A percentile compares a stretch with the other conserved stretches of the same genome.
phyloP scores from a whole-genome alignment of 1,139 yeast species.

The Hansenula lynferdii region DNA sequence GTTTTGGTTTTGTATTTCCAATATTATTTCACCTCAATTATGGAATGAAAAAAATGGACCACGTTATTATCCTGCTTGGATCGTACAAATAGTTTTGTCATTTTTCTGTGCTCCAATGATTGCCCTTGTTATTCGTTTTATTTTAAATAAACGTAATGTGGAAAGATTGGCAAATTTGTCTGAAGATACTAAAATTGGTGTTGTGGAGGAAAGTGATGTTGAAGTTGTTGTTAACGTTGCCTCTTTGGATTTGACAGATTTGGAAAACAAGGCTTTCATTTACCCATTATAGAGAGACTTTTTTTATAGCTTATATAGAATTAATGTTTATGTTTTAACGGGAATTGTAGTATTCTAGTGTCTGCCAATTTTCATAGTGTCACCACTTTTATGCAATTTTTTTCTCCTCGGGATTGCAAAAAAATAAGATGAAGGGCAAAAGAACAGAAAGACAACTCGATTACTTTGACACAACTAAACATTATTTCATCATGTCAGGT shows the following conservation, averaged over 20 bases:
- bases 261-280: constrained; percentile 36
- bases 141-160: constrained; percentile 32
- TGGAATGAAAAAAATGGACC: constrained; percentile 35
- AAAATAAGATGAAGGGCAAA: too few species aligned
- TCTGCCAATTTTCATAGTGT: too few species aligned
- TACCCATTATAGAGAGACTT: constrained; percentile 38
- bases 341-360: too few species aligned
- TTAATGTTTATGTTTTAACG: too few species aligned
- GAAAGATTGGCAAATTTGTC: constrained; percentile 21
- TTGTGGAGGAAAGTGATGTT: constrained; percentile 4
- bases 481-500: constrained; percentile 46
- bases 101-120: constrained; percentile 33
- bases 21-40: constrained; percentile 37
- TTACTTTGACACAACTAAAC: too few species aligned
- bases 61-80: constrained; percentile 40
- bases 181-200: constrained; percentile 5
- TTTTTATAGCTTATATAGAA: too few species aligned
- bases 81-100: constrained; percentile 40
- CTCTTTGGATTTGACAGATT: constrained; percentile 40
- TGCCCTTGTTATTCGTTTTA: constrained; percentile 31
- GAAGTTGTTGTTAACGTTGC: constrained; percentile 27
- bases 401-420: too few species aligned
- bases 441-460: too few species aligned
- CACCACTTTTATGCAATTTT: too few species aligned
- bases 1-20: constrained; percentile 31